phyloP scores from a whole-genome alignment of 108 stramenopile species.

The Hondaea fermentalgiana region DNA sequence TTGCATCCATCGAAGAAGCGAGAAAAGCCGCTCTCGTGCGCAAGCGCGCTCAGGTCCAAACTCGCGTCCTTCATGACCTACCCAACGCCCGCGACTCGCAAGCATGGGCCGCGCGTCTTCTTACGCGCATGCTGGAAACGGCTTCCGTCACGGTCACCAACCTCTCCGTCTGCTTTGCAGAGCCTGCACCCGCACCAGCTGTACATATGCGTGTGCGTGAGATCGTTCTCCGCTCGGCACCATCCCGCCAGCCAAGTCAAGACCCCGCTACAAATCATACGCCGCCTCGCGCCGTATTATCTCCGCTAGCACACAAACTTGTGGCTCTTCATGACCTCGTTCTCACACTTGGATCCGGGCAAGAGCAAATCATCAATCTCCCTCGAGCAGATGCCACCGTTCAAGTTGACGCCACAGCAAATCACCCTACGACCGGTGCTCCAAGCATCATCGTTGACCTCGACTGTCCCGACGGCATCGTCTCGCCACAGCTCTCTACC shows the following conservation, averaged over 20 bases:
- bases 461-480: neutral
- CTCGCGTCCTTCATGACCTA: too few species aligned
- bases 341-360: neutral
- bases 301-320: neutral
- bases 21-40: neutral
- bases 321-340: neutral
- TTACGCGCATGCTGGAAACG: neutral
- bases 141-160: neutral
- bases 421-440: neutral
- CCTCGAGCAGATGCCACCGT: neutral
- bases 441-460: neutral
- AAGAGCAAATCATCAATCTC: neutral
- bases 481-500: neutral
- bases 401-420: neutral
- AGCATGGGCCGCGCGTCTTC: neutral
- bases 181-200: neutral
- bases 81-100: neutral
- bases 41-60: neutral
- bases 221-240: too few species aligned
- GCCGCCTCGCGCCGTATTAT: neutral
- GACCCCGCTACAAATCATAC: too few species aligned
- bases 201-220: too few species aligned
- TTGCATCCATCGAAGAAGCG: neutral
- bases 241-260: too few species aligned
- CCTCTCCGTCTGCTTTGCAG: neutral